Evolutionary conservation across 352 stramenopile genomes (phyloP), one percentile per base, ranked within the genome.

Genomic region (Globisporangium camurandrum): DNA sequence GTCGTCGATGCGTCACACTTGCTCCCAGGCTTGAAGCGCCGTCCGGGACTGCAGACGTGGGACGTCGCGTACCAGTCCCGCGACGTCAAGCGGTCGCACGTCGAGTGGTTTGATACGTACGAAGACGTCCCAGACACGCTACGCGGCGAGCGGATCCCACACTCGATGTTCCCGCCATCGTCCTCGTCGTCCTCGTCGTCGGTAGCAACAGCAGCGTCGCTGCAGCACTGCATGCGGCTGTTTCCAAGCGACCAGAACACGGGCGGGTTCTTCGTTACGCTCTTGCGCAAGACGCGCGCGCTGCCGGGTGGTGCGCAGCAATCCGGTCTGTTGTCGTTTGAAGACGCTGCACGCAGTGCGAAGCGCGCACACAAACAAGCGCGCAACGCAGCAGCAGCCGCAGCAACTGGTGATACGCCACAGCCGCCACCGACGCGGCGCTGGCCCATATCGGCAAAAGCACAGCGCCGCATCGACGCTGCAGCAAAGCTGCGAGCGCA

Each of bases 231-330:
- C 56, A 73, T 97, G 60, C 80, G 96, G 6, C 76, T 99, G 33
- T 86, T 98, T 43, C 97, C 97, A 4, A 97, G 98, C 20, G 94
- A 99, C 67, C 84, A 98, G 47, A 92, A 99, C 64, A 98, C 94
- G 1, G 96, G 95, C 27, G 96, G 96, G 17, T 99, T 99, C 66
- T 99, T 99, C 63, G 78, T 99, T 16, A 87, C 89, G 20, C 71
- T 99, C 8, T 69, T 99, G 24, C 61, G 81, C 28, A 98, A 98
- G 54, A 73, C 50, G 39, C 60, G 31, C 26, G 46, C 57, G 7
- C 55, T 86, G 1, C 62, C 67, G 38, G 69, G 62, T 3, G 69
- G 62, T 6, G 59, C 55, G 26, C 26, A 56, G 6, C 60, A 87
- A 37, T 43, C 28, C 11, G 71, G 74, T 0, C 58, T 87, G 0